Evolutionary conservation across 495 filamentous ascomycete genomes (phyloP), one percentile per base, ranked within the genome.

Genomic region (Hyphodiscus hymeniophilus): DNA sequence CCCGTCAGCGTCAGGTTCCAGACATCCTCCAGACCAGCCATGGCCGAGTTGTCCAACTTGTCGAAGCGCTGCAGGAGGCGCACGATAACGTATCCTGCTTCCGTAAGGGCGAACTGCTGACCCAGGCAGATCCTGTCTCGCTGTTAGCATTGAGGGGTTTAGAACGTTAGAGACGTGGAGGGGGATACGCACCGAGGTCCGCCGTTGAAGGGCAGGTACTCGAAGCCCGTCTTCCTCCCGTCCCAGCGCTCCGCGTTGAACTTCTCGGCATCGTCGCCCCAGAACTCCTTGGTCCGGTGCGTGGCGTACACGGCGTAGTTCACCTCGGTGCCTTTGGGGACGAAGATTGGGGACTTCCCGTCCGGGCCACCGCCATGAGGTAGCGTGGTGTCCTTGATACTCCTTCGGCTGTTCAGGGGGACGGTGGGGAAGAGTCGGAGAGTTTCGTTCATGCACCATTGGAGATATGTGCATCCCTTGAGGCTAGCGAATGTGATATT

Each of bases 21-120:
- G 38, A 50, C 49, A 22, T 38, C 45, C 17, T 57, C 54, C 22
- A 75, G 53, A n/a, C n/a, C n/a, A n/a, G n/a, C n/a, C n/a, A n/a
- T n/a, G n/a, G n/a, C n/a, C n/a, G n/a, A n/a, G 63, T 63, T 64
- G 38, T 74, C 70, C 34, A 84, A 63, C 20, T 64, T 60, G 38
- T 79, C 75, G 57, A 80, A 91, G 24, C 70, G 67, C 64, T 84
- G 82, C 47, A 82, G 48, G 24, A 87, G 64, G 23, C 79, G 61
- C 13, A 81, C 75, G 22, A 81, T 57, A 0, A 79, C 76, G 44
- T 75, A 76, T 4, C 60, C 60, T 13, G 73, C 66, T 57, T 81
- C 75, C 0, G 72, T 78, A 57, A 80, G 61, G 13, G 77, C 79
- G 50, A 79, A 77, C 45, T 71, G 69, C 60, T 72, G 70, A 5